Base-by-base conservation (phyloP, 345 rosid species). In the Combretum micranthum region DNA sequence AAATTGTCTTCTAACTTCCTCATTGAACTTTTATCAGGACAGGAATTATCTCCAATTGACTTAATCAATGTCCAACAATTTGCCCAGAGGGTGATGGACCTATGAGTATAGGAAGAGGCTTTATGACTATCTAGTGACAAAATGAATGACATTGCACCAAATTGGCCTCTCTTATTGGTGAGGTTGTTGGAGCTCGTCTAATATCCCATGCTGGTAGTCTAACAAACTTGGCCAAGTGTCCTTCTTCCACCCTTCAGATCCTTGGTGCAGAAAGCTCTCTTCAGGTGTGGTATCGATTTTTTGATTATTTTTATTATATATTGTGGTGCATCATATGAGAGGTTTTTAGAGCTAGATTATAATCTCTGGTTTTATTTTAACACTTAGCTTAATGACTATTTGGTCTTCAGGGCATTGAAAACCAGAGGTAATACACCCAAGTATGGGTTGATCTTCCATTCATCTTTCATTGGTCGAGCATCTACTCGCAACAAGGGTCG, bases 121-220 rank as follows among this genome's bases (percentile, higher is more conserved):
- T 19, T 77, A 81, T 22, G 99, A 93, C 32, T 93, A 93, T 70
- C 84, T 89, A 56, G 78, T 83, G 62, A 63, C 39, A 93, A 93
- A 72, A 89, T 93, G 99, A 81, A 76, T 62, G 94, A 87, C 64
- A 87, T 93, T 67, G 99, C 99, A 26, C 99, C 99, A 20, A 89
- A 93, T 71, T 93, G 70, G 88, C 96, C 13, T 83, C 97, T 23
- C 76, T 93, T 81, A 83, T 93, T 21, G 97, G 99, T 50, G 96
- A 93, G 56, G 78, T 89, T 65, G 96, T 93, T 44, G 99, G 85
- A 20, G 99, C 99, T 20, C 85, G 96, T 50, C 61, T 89, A 77
- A 93, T 93, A 50, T 93, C 99, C 42, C 99, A 93, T 71, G 99
- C 99, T 16, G 96, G 99, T 46, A 93, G 97, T 82, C 92, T 93